phyloP scores from a whole-genome alignment of 2,329 filamentous ascomycete genomes.

The Bipolaris gigantea region DNA sequence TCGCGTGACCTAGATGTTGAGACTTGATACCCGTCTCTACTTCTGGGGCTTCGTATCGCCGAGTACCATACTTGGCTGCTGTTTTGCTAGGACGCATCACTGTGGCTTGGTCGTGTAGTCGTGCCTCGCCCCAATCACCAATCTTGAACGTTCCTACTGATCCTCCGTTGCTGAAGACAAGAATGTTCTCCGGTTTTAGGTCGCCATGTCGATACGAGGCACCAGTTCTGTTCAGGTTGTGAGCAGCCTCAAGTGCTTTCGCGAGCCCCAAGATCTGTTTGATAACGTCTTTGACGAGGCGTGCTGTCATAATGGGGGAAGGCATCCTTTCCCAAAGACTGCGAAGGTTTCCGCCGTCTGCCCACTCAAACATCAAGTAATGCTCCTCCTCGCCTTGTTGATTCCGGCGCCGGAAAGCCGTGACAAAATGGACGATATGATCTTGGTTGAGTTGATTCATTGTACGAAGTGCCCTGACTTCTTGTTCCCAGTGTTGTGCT shows the following conservation, averaged over 20 bases:
- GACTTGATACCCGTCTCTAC: background rate
- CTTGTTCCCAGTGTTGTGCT: constrained; percentile 12
- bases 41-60: constrained; percentile 23
- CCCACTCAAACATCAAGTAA: constrained; percentile 29
- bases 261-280: constrained; percentile 19
- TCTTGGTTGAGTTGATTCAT: constrained; percentile 21
- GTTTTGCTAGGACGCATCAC: constrained; percentile 9
- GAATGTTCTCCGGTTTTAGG: constrained; percentile 46
- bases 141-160: constrained; percentile 20
- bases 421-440: constrained; percentile 22
- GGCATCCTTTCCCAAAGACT: constrained; percentile 17
- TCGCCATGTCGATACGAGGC: constrained; percentile 34
- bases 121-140: constrained; percentile 20
- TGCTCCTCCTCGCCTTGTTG: background rate
- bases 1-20: background rate
- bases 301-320: constrained; percentile 4
- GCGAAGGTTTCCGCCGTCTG: constrained; percentile 24
- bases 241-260: constrained; percentile 22
- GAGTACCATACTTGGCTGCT: constrained; percentile 13
- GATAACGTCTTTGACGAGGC: constrained; percentile 1
- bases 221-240: constrained; percentile 7
- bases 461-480: constrained; percentile 14
- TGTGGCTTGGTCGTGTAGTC: constrained; percentile 4
- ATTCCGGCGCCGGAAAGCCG: constrained; percentile 15
- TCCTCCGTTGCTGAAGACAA: constrained; percentile 24